Conservation (phyloP, 495 filamentous ascomycete genomes). For the Penicillium samsonianum region DNA sequence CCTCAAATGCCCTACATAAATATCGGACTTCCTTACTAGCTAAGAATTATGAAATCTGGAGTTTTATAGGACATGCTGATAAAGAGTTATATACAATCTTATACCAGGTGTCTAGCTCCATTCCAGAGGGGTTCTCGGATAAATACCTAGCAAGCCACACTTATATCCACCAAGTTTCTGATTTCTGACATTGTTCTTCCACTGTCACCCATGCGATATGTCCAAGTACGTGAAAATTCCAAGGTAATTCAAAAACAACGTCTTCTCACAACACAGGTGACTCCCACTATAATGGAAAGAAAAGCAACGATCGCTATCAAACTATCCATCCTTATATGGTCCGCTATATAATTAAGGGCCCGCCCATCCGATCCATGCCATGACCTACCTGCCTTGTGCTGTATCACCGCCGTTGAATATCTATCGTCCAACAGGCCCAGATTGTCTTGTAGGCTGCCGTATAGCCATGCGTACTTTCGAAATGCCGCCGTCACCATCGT, state of each 20-base stretch:
- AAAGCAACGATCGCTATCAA: background rate
- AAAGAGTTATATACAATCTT: too few relatives aligned
- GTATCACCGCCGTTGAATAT: conserved; percentile 5
- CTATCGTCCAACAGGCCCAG: conserved; percentile 10
- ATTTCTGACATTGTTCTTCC: background rate
- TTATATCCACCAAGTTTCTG: background rate
- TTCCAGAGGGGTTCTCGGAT: too few relatives aligned
- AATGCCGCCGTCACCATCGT: conserved; percentile 14
- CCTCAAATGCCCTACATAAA: too few relatives aligned
- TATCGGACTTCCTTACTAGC: too few relatives aligned
- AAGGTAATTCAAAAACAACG: background rate
- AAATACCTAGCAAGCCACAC: too few relatives aligned
- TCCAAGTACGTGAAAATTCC: background rate
- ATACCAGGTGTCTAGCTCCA: too few relatives aligned
- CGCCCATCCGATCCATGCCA: conserved; percentile 14
- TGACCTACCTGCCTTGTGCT: conserved; percentile 11
- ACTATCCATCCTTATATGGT: background rate
- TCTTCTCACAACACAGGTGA: background rate
- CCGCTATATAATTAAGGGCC: background rate
- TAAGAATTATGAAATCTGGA: too few relatives aligned
- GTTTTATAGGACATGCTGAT: too few relatives aligned
- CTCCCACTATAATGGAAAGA: background rate
- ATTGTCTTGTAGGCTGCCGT: background rate
- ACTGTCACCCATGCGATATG: background rate
- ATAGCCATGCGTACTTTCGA: conserved; percentile 7